Conservation (phyloP, 2,329 filamentous ascomycete genomes). For the Dactylellina cionopaga region DNA sequence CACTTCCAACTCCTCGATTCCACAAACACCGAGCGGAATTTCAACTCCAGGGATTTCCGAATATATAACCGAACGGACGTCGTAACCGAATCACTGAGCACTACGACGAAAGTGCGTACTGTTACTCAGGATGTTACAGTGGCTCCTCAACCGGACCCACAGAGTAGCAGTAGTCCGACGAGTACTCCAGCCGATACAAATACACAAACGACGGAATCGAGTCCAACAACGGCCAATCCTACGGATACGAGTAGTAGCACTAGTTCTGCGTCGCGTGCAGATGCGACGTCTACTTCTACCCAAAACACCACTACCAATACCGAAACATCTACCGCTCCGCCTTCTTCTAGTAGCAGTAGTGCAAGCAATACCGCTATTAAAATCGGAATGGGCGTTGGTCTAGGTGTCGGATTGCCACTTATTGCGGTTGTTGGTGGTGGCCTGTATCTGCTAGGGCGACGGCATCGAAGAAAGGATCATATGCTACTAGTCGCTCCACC, state of each 20-base stretch:
- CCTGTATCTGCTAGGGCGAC: slow-evolving; percentile 15
- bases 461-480: background rate
- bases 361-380: slow-evolving; percentile 21
- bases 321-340: background rate
- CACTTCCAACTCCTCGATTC: slow-evolving; percentile 27
- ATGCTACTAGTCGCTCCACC: too few relatives aligned
- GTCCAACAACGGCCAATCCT: background rate
- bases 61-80: slow-evolving; percentile 22
- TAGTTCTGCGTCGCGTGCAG: too few relatives aligned
- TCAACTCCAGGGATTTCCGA: slow-evolving; percentile 33
- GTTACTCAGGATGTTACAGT: slow-evolving; percentile 27
- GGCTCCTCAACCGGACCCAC: background rate
- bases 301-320: background rate
- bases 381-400: slow-evolving; percentile 17
- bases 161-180: background rate
- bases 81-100: slow-evolving; percentile 8
- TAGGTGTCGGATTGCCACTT: slow-evolving; percentile 21
- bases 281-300: background rate
- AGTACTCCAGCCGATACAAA: background rate
- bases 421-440: slow-evolving; percentile 5
- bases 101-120: slow-evolving; percentile 8
- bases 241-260: background rate
- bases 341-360: background rate
- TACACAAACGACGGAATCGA: background rate
- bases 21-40: slow-evolving; percentile 4